These are phyloP conservation scores for Postia placenta DNA, from an alignment of 768 basidiomycete species.

Conservation along the genomic window DNA sequence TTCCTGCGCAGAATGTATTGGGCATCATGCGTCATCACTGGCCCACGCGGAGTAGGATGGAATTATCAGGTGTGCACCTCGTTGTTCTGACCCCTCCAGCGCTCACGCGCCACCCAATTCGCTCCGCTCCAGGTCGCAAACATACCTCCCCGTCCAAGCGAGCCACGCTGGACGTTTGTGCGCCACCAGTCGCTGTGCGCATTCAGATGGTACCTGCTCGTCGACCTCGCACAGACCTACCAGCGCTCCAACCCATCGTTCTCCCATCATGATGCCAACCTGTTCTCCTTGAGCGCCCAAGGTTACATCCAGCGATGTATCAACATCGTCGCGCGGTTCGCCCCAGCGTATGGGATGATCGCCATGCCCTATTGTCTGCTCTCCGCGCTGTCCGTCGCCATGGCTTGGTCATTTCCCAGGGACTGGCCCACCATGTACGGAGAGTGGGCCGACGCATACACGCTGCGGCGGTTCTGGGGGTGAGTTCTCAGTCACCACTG, in stretches of 20 bases:
- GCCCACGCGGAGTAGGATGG: too few relatives aligned
- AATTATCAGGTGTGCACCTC: not conserved
- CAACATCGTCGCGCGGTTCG: not conserved
- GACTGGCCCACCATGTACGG: constrained; percentile 37
- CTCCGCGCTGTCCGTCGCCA: constrained; percentile 7
- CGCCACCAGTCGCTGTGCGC: too few relatives aligned
- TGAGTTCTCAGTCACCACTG: not conserved
- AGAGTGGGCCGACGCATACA: too few relatives aligned
- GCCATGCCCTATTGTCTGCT: constrained; percentile 1
- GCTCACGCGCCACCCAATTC: too few relatives aligned
- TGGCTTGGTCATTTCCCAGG: constrained; percentile 20
- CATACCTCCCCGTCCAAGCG: constrained; percentile 1
- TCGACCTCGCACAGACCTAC: constrained; percentile 9
- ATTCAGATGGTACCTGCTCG: too few relatives aligned
- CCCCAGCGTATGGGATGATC: too few relatives aligned
- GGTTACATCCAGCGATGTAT: not conserved
- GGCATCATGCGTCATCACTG: too few relatives aligned
- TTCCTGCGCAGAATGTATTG: too few relatives aligned
- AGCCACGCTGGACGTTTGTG: constrained; percentile 1
- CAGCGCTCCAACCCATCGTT: constrained; percentile 3
- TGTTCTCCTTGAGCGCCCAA: too few relatives aligned
- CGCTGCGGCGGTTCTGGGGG: too few relatives aligned
- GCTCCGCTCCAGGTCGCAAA: constrained; percentile 2
- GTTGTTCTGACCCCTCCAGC: not conserved
- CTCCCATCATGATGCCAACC: not conserved